These are phyloP conservation scores for Colletotrichum nymphaeae DNA, from an alignment of 2,329 filamentous ascomycete genomes.

Conservation along the genomic window DNA sequence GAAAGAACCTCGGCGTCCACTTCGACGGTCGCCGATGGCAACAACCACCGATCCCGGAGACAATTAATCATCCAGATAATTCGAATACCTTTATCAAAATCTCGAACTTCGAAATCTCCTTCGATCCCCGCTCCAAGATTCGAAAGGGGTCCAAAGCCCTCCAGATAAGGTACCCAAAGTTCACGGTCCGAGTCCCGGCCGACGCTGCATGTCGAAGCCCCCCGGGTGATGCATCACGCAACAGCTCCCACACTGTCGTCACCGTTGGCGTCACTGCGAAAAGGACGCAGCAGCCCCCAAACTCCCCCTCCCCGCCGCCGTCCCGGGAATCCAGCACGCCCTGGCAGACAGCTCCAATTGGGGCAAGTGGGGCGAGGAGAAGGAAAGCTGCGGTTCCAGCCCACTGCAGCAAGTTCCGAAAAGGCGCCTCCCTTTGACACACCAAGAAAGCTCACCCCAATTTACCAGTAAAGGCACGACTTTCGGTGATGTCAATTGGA, in stretches of 20 bases:
- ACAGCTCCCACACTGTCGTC: conserved; percentile 27
- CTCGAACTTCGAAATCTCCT: neutral
- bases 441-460: neutral
- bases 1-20: conserved; percentile 23
- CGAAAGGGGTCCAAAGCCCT: neutral
- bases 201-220: neutral
- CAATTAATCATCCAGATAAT: neutral
- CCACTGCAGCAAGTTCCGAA: neutral
- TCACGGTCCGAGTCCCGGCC: neutral
- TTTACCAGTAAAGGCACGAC: neutral
- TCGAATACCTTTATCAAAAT: neutral
- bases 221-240: conserved; percentile 5
- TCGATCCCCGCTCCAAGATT: neutral
- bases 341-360: conserved; percentile 9
- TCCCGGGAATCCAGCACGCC: conserved; percentile 13
- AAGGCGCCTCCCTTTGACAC: neutral
- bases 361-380: conserved; percentile 8
- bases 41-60: conserved; percentile 18
- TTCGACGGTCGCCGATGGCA: neutral
- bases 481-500: conserved; percentile 10
- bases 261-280: neutral
- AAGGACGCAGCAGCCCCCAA: neutral
- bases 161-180: neutral
- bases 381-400: neutral
- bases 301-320: conserved; percentile 2